These are phyloP conservation scores for Cladobotryum protrusum DNA, from an alignment of 2,329 filamentous ascomycete genomes.

Conservation along the genomic window DNA sequence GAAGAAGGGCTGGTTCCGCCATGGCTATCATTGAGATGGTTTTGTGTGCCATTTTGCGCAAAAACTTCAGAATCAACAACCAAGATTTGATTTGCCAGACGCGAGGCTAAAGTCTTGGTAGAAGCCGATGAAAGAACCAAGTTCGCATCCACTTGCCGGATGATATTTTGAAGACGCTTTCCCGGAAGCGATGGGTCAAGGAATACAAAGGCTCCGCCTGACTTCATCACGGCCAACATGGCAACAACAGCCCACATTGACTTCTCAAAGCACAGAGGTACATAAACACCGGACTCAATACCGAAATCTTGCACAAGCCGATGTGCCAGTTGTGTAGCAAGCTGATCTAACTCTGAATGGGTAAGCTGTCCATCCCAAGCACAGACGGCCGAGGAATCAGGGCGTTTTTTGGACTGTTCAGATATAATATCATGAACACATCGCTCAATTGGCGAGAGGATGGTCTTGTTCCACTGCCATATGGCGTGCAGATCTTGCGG, in stretches of 20 bases:
- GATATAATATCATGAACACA: slow-evolving; percentile 1
- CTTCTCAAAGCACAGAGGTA: slow-evolving; percentile 15
- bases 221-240: slow-evolving; percentile 11
- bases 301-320: slow-evolving; percentile 9
- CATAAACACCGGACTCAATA: slow-evolving; percentile 18
- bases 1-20: not conserved
- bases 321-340: slow-evolving; percentile 1
- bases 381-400: slow-evolving; percentile 13
- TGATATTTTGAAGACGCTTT: too few relatives aligned
- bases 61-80: too few relatives aligned
- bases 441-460: not conserved
- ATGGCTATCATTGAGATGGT: not conserved
- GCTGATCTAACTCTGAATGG: slow-evolving; percentile 15
- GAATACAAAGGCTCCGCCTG: not conserved
- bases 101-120: too few relatives aligned
- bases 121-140: too few relatives aligned
- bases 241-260: slow-evolving; percentile 13
- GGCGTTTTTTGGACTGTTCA: not conserved
- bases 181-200: too few relatives aligned
- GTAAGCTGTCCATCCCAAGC: slow-evolving; percentile 19
- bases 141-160: too few relatives aligned
- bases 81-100: not conserved
- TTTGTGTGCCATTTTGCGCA: not conserved
- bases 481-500: too few relatives aligned
- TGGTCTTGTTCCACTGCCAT: too few relatives aligned